Conservation (phyloP, 2,329 filamentous ascomycete species). For the Xylaria sp. region DNA sequence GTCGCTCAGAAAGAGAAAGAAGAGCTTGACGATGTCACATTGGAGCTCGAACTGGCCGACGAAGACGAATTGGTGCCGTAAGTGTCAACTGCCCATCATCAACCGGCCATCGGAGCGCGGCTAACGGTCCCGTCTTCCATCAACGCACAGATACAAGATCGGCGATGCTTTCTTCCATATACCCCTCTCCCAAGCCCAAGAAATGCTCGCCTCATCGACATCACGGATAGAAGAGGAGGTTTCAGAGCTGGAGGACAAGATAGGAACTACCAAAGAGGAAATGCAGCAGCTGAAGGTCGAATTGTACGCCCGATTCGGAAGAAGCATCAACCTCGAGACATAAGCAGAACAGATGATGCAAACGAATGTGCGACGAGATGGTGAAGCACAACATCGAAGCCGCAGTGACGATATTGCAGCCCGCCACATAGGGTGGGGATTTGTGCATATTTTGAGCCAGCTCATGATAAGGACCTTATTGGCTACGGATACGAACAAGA, state of each 20-base stretch:
- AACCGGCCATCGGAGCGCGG: not conserved
- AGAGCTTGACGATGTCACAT: constrained; percentile 91
- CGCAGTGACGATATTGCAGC: not conserved
- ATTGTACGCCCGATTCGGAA: constrained; percentile 92
- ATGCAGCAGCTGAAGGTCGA: constrained; percentile 91
- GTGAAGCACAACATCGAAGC: not conserved
- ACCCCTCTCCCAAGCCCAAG: constrained; percentile 84
- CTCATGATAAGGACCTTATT: not conserved
- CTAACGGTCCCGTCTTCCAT: constrained; percentile 16
- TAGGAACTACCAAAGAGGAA: constrained; percentile 81
- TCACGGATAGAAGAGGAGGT: constrained; percentile 82
- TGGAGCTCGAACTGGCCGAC: constrained; percentile 91
- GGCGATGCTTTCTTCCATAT: constrained; percentile 95
- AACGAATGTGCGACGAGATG: not conserved
- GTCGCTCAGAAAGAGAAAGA: constrained; percentile 90
- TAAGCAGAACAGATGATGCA: constrained; percentile 54
- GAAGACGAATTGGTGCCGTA: constrained; percentile 95
- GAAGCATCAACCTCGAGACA: constrained; percentile 96
- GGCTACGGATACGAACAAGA: not conserved
- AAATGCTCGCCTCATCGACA: constrained; percentile 79
- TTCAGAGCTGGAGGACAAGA: constrained; percentile 77
- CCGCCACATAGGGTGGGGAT: not conserved
- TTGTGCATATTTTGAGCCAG: not conserved
- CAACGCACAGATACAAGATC: constrained; percentile 82
- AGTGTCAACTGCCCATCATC: constrained; percentile 49